Evolutionary conservation across 345 rosid genomes (phyloP).

Genomic region (Balakata baccata): DNA sequence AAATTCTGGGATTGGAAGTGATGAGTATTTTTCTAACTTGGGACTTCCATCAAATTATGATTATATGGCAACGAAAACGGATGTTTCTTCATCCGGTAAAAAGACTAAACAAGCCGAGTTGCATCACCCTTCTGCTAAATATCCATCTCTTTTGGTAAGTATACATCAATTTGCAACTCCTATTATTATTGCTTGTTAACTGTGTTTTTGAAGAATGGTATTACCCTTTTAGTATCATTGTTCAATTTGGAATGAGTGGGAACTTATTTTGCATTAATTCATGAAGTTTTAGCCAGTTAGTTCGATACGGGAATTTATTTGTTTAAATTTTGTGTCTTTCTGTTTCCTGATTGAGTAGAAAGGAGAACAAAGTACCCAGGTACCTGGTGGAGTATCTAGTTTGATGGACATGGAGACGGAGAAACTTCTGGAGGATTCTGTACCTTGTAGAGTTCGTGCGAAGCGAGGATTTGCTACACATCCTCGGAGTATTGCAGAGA

Average conservation of each 20-base stretch:
- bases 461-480: slow-evolving; percentile 93
- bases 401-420: slow-evolving; percentile 59
- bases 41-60: slow-evolving; percentile 48
- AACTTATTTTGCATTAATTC: not conserved
- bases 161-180: not conserved
- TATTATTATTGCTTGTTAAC: too few species aligned
- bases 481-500: slow-evolving; percentile 93
- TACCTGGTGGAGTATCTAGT: slow-evolving; percentile 29
- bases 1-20: too few species aligned
- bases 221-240: not conserved
- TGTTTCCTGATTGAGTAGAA: slow-evolving; percentile 35
- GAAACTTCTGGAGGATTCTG: slow-evolving; percentile 60
- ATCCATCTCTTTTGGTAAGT: slow-evolving; percentile 45
- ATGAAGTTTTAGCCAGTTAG: not conserved
- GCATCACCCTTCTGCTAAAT: slow-evolving; percentile 34
- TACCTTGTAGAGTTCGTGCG: slow-evolving; percentile 69
- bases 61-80: slow-evolving; percentile 38
- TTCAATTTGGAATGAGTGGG: not conserved
- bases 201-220: not conserved
- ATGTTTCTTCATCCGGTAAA: slow-evolving; percentile 49
- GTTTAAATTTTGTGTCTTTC: not conserved
- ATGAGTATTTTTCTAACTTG: slow-evolving; percentile 47
- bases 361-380: slow-evolving; percentile 51
- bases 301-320: not conserved
- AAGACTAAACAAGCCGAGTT: slow-evolving; percentile 39